Percentiles rank a stretch among this genome's conserved stretches.
These are phyloP conservation scores for Pneumocystis sp. DNA, from an alignment of 1,139 yeast genomes.

Conservation along the genomic window DNA sequence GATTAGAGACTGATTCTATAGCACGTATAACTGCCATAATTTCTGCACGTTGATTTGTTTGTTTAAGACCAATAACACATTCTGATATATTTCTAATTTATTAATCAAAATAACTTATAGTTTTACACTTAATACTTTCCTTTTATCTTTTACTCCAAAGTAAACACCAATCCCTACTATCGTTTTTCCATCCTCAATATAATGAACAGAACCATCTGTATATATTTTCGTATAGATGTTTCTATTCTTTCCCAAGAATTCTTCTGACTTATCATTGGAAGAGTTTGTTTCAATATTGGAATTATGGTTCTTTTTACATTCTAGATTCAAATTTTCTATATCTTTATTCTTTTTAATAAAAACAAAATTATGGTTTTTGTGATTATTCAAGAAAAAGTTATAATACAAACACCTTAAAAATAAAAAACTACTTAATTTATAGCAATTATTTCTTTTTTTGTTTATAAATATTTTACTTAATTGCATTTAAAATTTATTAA, in stretches of 20 bases:
- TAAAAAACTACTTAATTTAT: no score
- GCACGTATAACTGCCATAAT: constrained; percentile 51
- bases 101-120: not conserved
- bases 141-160: constrained; percentile 41
- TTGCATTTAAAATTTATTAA: not conserved
- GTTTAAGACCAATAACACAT: constrained; percentile 33
- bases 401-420: no score
- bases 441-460: not conserved
- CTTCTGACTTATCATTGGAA: no score
- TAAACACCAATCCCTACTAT: constrained; percentile 63
- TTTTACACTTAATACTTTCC: not conserved
- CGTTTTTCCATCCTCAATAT: constrained; percentile 34
- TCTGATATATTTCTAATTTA: constrained; percentile 34
- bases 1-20: constrained; percentile 25
- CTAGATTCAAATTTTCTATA: no score
- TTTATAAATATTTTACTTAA: not conserved
- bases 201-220: constrained; percentile 59
- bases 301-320: no score
- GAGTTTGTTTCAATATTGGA: no score
- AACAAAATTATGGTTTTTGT: not conserved
- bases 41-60: constrained; percentile 76
- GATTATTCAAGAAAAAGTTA: not conserved
- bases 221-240: constrained; percentile 26
- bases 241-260: not conserved
- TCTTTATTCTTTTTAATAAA: no score